Base-by-base conservation (phyloP, 306 rosid genomes). In the Cucurbita moschata region DNA sequence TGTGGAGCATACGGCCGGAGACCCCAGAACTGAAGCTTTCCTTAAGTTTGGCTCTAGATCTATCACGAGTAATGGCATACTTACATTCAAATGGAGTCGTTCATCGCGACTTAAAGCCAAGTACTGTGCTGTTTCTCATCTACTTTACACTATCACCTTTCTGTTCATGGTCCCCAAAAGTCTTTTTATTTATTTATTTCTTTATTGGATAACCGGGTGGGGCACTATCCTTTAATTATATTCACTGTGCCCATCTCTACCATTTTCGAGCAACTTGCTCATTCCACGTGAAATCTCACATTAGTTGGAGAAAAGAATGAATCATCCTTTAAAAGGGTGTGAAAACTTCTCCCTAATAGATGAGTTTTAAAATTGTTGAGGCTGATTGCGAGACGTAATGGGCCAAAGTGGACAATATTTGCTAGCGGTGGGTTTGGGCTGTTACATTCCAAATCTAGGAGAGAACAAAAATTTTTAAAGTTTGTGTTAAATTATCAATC, bases 91-190 rank as follows among this genome's bases (percentile, higher is more conserved):
- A 79, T 72, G 81, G 87, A 66, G 78, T 87, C 79, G 79, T 87
- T n/a, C 87, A 87, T 75, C 80, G 87, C 8, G 89, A 87, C 47
- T 71, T 85, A 79, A 85, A 87, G 69, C 87, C 89, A 18, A 47
- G 87, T 87, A 81, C 71, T 51, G 40, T 73, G 54, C 10, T 43
- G 15, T 57, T 73, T 42, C 8, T 61, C 5, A 23, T 54, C 55
- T 71, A 12, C 47, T 60, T 42, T 62, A 47, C 42, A 16, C 44
- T 47, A 30, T 7, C 54, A 67, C 19, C 66, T 52, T 46, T 47
- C 39, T 59, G 44, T 64, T 26, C 70, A n/a, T 40, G 40, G 12
- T 39, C 15, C 14, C 35, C 43, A 5, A 12, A 30, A 35, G 63
- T 16, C 39, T 26, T 57, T 57, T 47, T 47, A 8, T 57, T 10